Percentiles rank a stretch among this genome's conserved stretches.
These are phyloP conservation scores for Hemisphaericaspora subhashii DNA, from an alignment of 1,139 yeast genomes.

Conservation along the genomic window DNA sequence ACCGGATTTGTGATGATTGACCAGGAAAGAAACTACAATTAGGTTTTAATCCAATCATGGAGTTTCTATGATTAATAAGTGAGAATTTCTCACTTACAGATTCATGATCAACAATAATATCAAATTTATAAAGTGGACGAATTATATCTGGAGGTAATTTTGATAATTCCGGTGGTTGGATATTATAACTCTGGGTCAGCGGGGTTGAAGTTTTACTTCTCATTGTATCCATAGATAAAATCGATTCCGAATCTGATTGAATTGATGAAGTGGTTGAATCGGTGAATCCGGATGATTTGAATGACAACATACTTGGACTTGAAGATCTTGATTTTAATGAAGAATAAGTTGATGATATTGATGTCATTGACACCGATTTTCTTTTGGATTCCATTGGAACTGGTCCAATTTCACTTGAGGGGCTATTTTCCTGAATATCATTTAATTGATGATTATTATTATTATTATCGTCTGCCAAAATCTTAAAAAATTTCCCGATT, in stretches of 20 bases:
- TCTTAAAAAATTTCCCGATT: constrained; percentile 39
- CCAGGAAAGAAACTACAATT: not conserved
- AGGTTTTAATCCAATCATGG: not conserved
- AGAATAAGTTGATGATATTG: constrained; percentile 37
- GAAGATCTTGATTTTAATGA: constrained; percentile 40
- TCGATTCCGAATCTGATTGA: constrained; percentile 29
- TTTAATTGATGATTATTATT: constrained; percentile 3
- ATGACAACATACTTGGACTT: constrained; percentile 46
- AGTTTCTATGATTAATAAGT: constrained; percentile 18
- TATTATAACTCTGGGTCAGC: constrained; percentile 9
- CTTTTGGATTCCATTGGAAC: constrained; percentile 10
- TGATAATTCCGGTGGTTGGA: constrained; percentile 48
- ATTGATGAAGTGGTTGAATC: constrained; percentile 37
- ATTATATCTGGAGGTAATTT: constrained; percentile 47
- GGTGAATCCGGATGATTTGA: constrained; percentile 39
- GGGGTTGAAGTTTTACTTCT: constrained; percentile 4
- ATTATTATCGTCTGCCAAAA: constrained; percentile 30
- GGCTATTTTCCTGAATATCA: constrained; percentile 8
- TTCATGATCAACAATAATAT: constrained; percentile 45
- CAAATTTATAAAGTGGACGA: constrained; percentile 50
- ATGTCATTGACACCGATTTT: constrained; percentile 40
- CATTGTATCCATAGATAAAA: constrained; percentile 12
- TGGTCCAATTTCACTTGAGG: not conserved
- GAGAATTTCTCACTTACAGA: constrained; percentile 36
- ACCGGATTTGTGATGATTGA: constrained; percentile 5